A percentile compares a stretch with the other conserved stretches of the same genome.
Conservation (phyloP, 2,329 filamentous ascomycete genomes). For the Shiraia bambusicola region DNA sequence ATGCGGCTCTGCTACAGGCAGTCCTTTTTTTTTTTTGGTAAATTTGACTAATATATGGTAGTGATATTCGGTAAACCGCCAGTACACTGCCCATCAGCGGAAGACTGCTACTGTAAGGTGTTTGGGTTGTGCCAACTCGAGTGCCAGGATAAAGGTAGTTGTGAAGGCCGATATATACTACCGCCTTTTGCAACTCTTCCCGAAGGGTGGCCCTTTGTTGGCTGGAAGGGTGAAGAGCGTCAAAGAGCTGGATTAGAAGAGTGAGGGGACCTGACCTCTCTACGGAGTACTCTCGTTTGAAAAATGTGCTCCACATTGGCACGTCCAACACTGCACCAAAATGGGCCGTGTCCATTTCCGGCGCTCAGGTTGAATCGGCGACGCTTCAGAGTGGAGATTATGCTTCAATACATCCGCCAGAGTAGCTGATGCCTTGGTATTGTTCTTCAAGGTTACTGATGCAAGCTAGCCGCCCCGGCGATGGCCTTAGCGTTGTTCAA, state of each 20-base stretch:
- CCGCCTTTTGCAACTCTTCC: constrained; percentile 61
- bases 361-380: not conserved
- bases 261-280: constrained; percentile 6
- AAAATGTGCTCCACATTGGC: no score
- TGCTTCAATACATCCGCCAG: no score
- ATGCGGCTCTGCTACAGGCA: constrained; percentile 17
- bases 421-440: no score
- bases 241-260: constrained; percentile 24
- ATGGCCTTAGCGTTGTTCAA: no score
- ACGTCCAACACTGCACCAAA: not conserved
- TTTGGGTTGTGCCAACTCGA: constrained; percentile 61
- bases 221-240: constrained; percentile 51
- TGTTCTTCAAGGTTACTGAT: no score
- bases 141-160: constrained; percentile 48
- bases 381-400: no score
- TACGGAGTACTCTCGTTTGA: not conserved
- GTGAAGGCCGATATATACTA: constrained; percentile 60
- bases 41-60: constrained; percentile 22
- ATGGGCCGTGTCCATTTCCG: no score
- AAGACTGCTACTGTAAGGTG: constrained; percentile 66
- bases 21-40: not conserved
- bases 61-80: constrained; percentile 43
- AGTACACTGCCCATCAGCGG: constrained; percentile 62
- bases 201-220: constrained; percentile 61
- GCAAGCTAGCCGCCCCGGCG: no score